Conservation (phyloP, 345 rosid species). For the Hypericum perforatum region DNA sequence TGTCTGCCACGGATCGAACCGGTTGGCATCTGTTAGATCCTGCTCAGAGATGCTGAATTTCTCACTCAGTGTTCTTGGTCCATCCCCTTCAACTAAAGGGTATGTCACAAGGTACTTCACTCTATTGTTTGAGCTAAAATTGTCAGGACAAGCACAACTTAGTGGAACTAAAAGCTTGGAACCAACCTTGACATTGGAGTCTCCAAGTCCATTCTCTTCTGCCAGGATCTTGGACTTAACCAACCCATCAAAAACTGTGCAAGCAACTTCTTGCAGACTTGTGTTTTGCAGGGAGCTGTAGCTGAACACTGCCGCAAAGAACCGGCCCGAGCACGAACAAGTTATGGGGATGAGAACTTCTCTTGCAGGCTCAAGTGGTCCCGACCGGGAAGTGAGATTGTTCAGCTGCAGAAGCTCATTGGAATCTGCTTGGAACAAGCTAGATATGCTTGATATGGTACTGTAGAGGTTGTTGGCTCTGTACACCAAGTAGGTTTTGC, state of each 20-base stretch:
- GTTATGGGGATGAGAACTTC: constrained; percentile 39
- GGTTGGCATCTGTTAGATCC: constrained; percentile 32
- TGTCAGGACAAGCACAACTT: constrained; percentile 51
- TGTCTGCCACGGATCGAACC: constrained; percentile 25
- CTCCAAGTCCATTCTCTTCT: constrained; percentile 20
- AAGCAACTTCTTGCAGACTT: constrained; percentile 26
- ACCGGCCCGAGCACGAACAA: constrained; percentile 31
- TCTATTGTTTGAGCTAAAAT: neutral
- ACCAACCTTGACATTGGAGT: constrained; percentile 11
- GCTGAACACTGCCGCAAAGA: constrained; percentile 25
- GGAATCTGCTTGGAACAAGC: constrained; percentile 23
- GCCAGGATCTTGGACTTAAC: constrained; percentile 21
- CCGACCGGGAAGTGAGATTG: constrained; percentile 12
- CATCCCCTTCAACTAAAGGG: constrained; percentile 40
- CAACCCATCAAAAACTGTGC: constrained; percentile 38
- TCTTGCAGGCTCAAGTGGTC: constrained; percentile 24
- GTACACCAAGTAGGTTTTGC: constrained; percentile 38
- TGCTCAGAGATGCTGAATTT: constrained; percentile 25
- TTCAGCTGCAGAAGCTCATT: constrained; percentile 21
- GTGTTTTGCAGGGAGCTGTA: constrained; percentile 17
- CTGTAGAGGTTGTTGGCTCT: constrained; percentile 29
- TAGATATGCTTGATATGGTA: constrained; percentile 24
- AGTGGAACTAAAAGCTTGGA: constrained; percentile 30
- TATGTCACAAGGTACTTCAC: constrained; percentile 37
- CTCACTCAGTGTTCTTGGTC: constrained; percentile 8